phyloP scores from a whole-genome alignment of 495 filamentous ascomycete species.

The Hamigera avellanea region DNA sequence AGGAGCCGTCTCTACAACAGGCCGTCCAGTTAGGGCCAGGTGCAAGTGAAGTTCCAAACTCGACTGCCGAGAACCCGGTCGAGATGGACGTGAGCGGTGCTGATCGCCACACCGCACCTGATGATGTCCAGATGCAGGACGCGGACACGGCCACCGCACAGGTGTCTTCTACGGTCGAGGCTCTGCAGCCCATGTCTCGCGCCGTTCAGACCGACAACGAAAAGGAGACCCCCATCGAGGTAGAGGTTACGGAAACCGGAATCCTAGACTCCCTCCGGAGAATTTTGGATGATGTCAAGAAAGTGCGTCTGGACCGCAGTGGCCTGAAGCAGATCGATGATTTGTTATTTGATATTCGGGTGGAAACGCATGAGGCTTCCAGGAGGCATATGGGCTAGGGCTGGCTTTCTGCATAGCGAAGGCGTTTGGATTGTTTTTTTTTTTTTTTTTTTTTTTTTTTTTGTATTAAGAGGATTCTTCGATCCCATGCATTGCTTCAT shows the following conservation, averaged over 20 bases:
- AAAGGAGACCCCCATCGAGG: neutral
- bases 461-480: too few relatives aligned
- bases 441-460: too few relatives aligned
- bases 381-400: conserved; percentile 22
- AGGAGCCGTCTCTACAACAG: neutral
- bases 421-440: too few relatives aligned
- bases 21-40: neutral
- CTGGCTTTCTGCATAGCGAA: conserved; percentile 31
- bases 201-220: conserved; percentile 1
- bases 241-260: conserved; percentile 4
- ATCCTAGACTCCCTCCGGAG: conserved; percentile 39
- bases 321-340: conserved; percentile 52
- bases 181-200: too few relatives aligned
- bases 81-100: neutral
- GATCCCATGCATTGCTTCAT: too few relatives aligned
- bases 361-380: conserved; percentile 50
- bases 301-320: conserved; percentile 34
- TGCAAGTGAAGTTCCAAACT: neutral
- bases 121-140: conserved; percentile 1
- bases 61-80: neutral
- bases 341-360: conserved; percentile 54
- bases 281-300: conserved; percentile 39
- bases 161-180: too few relatives aligned
- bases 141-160: conserved; percentile 1
- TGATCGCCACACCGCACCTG: neutral